Conservation (phyloP, 2,329 filamentous ascomycete genomes). For the Trichoderma polysporum region DNA sequence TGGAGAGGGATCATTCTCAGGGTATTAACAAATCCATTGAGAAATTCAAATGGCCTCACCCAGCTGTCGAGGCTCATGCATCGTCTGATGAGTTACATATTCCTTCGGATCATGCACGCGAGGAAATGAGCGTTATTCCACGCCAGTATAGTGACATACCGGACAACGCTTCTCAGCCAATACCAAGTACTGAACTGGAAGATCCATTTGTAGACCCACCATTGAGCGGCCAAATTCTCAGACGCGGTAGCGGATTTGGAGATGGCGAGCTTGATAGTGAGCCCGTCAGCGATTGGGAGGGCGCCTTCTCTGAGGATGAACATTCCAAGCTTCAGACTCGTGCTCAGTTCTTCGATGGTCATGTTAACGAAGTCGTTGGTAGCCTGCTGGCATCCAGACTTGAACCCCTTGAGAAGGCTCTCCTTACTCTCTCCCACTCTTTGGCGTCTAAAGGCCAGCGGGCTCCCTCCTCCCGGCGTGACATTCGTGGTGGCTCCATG, state of each 20-base stretch:
- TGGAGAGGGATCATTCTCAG: slow-evolving; percentile 70
- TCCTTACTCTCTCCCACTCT: slow-evolving; percentile 72
- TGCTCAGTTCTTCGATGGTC: slow-evolving; percentile 85
- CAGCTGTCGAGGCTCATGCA: slow-evolving; percentile 36
- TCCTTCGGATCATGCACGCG: slow-evolving; percentile 57
- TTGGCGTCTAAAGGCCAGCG: slow-evolving; percentile 58
- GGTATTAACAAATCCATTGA: slow-evolving; percentile 66
- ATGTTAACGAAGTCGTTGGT: slow-evolving; percentile 83
- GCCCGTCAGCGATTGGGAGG: slow-evolving; percentile 88
- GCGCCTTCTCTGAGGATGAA: slow-evolving; percentile 76
- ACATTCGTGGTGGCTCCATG: slow-evolving; percentile 66
- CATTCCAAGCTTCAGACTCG: slow-evolving; percentile 79
- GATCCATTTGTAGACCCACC: slow-evolving; percentile 61
- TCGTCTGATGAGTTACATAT: slow-evolving; percentile 56
- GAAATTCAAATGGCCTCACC: slow-evolving; percentile 43
- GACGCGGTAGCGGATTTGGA: slow-evolving; percentile 48
- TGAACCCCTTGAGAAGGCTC: slow-evolving; percentile 75
- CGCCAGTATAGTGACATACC: slow-evolving; percentile 51
- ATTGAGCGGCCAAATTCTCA: slow-evolving; percentile 48
- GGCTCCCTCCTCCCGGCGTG: slow-evolving; percentile 55
- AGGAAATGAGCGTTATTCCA: slow-evolving; percentile 72
- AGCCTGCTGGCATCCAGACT: slow-evolving; percentile 73
- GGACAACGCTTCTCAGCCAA: slow-evolving; percentile 47
- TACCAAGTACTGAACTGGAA: slow-evolving; percentile 56
- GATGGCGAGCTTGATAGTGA: slow-evolving; percentile 48